phyloP scores from a whole-genome alignment of 1,284 basidiomycete genomes.

The Tausonia pullulans region DNA sequence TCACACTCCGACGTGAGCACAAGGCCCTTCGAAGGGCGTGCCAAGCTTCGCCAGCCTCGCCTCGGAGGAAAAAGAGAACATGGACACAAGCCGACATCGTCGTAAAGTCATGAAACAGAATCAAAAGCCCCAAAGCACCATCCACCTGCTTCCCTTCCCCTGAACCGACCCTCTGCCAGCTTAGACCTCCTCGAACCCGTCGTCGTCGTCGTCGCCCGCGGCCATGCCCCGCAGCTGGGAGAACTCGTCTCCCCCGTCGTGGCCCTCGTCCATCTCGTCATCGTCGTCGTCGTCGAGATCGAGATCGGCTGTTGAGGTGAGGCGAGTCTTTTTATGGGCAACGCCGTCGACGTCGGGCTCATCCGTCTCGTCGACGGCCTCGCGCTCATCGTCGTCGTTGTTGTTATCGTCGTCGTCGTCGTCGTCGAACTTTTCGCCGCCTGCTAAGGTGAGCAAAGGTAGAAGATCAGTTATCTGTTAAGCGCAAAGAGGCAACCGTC shows the following conservation, averaged over 20 bases:
- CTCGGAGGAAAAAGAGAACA: too few species aligned
- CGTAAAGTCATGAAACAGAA: too few species aligned
- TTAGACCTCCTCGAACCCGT: conserved; percentile 17
- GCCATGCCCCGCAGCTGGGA: neutral
- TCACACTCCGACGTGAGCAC: too few species aligned
- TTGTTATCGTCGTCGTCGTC: conserved; percentile 47
- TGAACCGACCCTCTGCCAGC: neutral
- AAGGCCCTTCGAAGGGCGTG: too few species aligned
- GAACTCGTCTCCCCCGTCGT: conserved; percentile 24
- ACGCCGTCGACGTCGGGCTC: neutral
- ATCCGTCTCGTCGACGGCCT: neutral
- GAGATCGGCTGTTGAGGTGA: too few species aligned
- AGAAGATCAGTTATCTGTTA: neutral
- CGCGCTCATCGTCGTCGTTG: conserved; percentile 34
- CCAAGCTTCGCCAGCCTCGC: too few species aligned
- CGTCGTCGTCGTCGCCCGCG: conserved; percentile 12
- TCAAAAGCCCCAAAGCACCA: too few species aligned
- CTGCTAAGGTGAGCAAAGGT: neutral
- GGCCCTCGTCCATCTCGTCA: conserved; percentile 39
- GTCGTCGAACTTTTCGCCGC: conserved; percentile 31
- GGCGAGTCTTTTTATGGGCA: too few species aligned
- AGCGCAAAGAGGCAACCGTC: neutral
- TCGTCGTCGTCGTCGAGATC: neutral
- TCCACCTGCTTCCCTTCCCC: too few species aligned
- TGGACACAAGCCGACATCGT: too few species aligned